Conservation (phyloP, 257 asterid genomes). For the Schizonepeta tenuifolia region DNA sequence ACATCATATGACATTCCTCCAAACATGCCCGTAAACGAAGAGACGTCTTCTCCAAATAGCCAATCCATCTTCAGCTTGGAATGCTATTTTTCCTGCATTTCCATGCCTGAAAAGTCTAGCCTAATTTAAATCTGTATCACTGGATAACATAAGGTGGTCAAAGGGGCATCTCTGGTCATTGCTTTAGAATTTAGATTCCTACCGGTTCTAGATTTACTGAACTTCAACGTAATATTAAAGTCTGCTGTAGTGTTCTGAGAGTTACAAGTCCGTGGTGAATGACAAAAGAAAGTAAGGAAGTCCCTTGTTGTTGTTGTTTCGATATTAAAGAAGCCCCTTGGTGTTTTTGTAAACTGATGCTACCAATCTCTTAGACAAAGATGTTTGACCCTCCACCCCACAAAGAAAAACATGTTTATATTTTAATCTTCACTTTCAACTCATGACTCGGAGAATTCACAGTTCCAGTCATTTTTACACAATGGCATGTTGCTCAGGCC, state of each 20-base stretch:
- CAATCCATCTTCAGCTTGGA: slow-evolving; percentile 4
- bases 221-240: neutral
- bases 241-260: neutral
- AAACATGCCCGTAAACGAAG: neutral
- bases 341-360: neutral
- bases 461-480: no score
- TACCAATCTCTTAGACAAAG: neutral
- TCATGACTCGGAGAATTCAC: no score
- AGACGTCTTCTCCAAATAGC: slow-evolving; percentile 1
- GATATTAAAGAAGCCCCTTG: neutral
- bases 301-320: neutral
- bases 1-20: neutral
- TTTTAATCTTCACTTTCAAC: neutral
- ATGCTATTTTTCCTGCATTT: neutral
- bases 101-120: neutral
- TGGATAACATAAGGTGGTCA: neutral
- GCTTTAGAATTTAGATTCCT: neutral
- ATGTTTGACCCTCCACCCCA: neutral
- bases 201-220: neutral
- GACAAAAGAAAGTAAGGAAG: neutral
- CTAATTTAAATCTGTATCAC: neutral
- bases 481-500: no score
- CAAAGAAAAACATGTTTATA: neutral
- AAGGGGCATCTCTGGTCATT: neutral
- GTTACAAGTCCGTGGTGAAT: neutral